Base-by-base conservation (phyloP, 2,329 filamentous ascomycete species). In the Cadophora gregata region DNA sequence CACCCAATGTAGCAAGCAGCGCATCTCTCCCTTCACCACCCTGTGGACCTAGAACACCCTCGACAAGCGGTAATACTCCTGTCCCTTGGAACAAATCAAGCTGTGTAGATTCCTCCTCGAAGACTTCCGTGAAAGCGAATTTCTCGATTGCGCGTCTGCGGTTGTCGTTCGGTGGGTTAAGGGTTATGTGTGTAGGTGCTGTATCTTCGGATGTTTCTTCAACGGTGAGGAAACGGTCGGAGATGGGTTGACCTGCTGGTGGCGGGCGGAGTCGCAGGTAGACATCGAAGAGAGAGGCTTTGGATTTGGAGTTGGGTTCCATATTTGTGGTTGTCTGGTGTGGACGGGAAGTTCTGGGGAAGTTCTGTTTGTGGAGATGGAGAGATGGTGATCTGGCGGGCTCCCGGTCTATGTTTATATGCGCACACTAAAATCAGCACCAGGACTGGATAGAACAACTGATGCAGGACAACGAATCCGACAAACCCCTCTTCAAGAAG, bases 91-190 rank as follows among this genome's bases (percentile, higher is more conserved):
- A 97, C 10, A 99, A 81, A 75, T 97, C 93, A 31, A 96, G 82
- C 77, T 99, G 96, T 7, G 86, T 87, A 1, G 93, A 89, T 74
- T 91, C 85, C 76, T 98, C 94, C 73, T 96, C 91, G 73, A 98
- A 97, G 0, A 99, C 93, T 69, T 88, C 88, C 0, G 96, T 99
- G 76, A 99, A 99, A 1, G 90, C 92, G 77, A 98, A 99, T 77
- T 91, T 93, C 79, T 99, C 96, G 42, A 97, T 88, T 0, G 94
- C 93, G 55, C 94, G 88, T 72, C 95, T 92, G 65, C 95, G 87
- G 69, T 88, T 86, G 68, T 97, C 95, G 69, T 89, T 91, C 1
- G 93, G 92, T 0, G 94, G 93, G 72, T 92, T 92, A 19, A 94
- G 79, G 0, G 89, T 92, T 70, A 94, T 90, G 76, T 93, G 89